A percentile compares a stretch with the other conserved stretches of the same genome.
phyloP scores from a whole-genome alignment of 768 basidiomycete species.

The Imleria badia region DNA sequence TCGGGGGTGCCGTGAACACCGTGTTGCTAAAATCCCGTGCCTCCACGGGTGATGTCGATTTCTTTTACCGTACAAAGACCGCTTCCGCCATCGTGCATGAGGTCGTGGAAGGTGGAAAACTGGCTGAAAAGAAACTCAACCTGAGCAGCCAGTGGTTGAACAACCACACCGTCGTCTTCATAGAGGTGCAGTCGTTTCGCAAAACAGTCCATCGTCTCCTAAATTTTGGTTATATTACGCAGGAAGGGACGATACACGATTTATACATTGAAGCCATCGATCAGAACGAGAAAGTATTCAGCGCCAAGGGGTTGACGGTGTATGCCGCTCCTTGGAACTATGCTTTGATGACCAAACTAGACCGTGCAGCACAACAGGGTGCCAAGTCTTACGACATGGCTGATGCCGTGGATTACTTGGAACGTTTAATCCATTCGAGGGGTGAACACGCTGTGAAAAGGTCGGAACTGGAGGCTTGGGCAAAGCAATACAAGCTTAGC shows the following conservation, averaged over 20 bases:
- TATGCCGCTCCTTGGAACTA: constrained; percentile 13
- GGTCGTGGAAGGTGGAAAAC: not conserved
- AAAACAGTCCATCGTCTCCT: not conserved
- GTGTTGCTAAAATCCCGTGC: constrained; percentile 4
- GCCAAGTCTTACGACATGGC: constrained; percentile 8
- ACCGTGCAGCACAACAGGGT: constrained; percentile 5
- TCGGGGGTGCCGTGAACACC: constrained; percentile 12
- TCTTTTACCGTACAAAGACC: constrained; percentile 9
- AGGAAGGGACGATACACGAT: not conserved
- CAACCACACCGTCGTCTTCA: constrained; percentile 6
- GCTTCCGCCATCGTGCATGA: not conserved
- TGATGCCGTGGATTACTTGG: constrained; percentile 10
- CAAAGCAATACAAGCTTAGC: not conserved
- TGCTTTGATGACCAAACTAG: constrained; percentile 8
- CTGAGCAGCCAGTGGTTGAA: constrained; percentile 9
- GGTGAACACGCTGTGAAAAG: constrained; percentile 2
- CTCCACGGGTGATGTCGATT: constrained; percentile 11
- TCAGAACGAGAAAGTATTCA: constrained; percentile 4
- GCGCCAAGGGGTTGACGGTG: constrained; percentile 8
- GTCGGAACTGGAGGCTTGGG: constrained; percentile 4
- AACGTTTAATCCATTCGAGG: not conserved
- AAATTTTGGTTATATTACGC: not conserved
- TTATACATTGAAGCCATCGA: not conserved
- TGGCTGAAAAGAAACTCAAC: not conserved
- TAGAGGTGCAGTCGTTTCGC: not conserved